Conservation (phyloP, 139 green algal genomes). For the Astrephomene gubernaculifera region DNA sequence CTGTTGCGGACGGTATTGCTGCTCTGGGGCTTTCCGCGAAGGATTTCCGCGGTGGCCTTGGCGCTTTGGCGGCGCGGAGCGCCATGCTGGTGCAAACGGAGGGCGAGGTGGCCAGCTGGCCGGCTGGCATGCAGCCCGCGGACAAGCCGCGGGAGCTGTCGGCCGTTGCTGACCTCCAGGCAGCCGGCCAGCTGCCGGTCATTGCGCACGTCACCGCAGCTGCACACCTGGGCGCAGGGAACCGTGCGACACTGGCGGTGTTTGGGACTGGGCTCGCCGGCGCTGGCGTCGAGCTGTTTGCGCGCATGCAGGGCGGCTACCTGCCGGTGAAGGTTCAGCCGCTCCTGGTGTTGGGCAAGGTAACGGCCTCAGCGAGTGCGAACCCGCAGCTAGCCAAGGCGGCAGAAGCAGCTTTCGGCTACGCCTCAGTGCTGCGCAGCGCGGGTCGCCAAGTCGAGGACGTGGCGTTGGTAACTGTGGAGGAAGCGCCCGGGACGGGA, state of each 20-base stretch:
- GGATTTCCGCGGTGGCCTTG: neutral
- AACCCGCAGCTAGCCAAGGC: neutral
- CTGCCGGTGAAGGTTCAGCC: neutral
- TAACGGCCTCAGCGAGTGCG: neutral
- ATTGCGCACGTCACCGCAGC: neutral
- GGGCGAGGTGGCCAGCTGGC: constrained; percentile 6
- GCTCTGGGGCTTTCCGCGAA: neutral
- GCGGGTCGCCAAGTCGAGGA: neutral
- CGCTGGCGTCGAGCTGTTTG: neutral
- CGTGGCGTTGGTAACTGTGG: neutral
- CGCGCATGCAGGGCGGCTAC: constrained; percentile 32
- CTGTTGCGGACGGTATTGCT: neutral
- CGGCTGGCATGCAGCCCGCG: neutral
- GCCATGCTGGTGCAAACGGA: constrained; percentile 6
- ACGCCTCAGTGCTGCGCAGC: neutral
- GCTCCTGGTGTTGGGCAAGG: neutral
- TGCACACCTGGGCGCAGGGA: neutral
- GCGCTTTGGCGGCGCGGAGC: neutral
- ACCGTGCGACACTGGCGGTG: neutral
- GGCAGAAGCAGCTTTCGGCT: neutral
- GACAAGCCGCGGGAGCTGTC: neutral
- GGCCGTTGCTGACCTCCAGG: neutral
- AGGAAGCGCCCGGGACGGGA: neutral
- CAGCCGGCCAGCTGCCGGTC: neutral
- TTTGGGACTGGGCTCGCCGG: neutral